Evolutionary conservation across 257 asterid species (phyloP), one percentile per base, ranked within the genome.

Genomic region (Nemophila menziesii): DNA sequence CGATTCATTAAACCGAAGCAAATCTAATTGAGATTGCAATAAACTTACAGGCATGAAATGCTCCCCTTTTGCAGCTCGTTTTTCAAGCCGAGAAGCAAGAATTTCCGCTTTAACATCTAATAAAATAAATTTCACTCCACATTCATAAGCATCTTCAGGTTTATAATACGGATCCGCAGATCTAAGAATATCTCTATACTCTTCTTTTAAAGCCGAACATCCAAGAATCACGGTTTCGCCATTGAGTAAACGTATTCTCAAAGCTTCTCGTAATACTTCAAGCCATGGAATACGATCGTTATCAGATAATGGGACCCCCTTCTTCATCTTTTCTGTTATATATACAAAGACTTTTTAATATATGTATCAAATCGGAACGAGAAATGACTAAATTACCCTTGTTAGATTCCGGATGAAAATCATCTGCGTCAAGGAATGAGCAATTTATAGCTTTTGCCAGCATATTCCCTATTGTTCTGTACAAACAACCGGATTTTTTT

Each of bases 261-360:
- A 40, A n/a, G 64, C 49, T 43, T 67, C 81, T 0, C 67, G 71
- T 3, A 81, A 61, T n/a, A 65, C 63, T 72, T 81, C 78, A 39
- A 81, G 92, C 92, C 96, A 81, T 1, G 96, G 93, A 48, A 73
- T 48, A 1, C 93, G 93, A 58, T 84, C 93, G 39, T 77, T 84
- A 0, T 80, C 92, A 3, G 80, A 15, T 17, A 84, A 74, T 39
- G 93, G 92, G 60, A 64, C 67, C 61, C 82, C 95, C 1, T 29
- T 72, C 51, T 52, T 69, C 69, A 57, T 59, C 60, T 65, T 65
- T 34, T 65, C 72, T 59, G 52, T 49, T 44, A 20, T 12, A 29
- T 18, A 16, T 34, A 17, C 3, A 9, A 9, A 11, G 9, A 29
- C 27, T 54, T 29, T 33, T n/a, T 16, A 13, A 44, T 24, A 7